Conservation (phyloP, 352 stramenopile species). For the Thalassiosira hispida region DNA sequence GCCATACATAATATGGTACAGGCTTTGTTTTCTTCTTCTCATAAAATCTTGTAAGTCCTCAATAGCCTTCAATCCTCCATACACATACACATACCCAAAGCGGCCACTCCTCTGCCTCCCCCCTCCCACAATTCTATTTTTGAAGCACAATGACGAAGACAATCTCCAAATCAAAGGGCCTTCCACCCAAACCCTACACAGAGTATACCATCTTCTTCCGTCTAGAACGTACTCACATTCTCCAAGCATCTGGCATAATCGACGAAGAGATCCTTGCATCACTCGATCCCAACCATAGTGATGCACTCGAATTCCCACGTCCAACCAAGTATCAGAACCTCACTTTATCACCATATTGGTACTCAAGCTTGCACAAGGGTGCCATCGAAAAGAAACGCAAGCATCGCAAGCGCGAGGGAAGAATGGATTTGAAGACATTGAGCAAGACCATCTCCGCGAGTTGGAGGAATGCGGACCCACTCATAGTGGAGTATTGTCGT, state of each 20-base stretch:
- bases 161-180: too few relatives aligned
- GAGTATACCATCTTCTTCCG: slow-evolving; percentile 22
- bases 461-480: background rate
- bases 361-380: background rate
- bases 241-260: background rate
- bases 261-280: slow-evolving; percentile 2
- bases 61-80: too few relatives aligned
- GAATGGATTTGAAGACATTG: slow-evolving; percentile 3
- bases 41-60: too few relatives aligned
- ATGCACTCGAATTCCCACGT: slow-evolving; percentile 11
- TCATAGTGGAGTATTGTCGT: background rate
- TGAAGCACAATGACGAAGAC: too few relatives aligned
- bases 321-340: slow-evolving; percentile 4
- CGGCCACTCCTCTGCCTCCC: too few relatives aligned
- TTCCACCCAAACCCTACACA: slow-evolving; percentile 7
- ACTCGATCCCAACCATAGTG: slow-evolving; percentile 1
- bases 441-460: slow-evolving; percentile 7
- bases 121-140: too few relatives aligned
- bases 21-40: too few relatives aligned
- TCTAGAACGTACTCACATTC: background rate
- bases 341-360: slow-evolving; percentile 5
- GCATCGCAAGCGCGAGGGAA: slow-evolving; percentile 9
- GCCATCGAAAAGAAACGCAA: slow-evolving; percentile 4
- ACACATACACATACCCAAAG: too few relatives aligned
- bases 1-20: too few relatives aligned